phyloP scores from a whole-genome alignment of 2,329 filamentous ascomycete genomes.

The Paramyrothecium roridum region DNA sequence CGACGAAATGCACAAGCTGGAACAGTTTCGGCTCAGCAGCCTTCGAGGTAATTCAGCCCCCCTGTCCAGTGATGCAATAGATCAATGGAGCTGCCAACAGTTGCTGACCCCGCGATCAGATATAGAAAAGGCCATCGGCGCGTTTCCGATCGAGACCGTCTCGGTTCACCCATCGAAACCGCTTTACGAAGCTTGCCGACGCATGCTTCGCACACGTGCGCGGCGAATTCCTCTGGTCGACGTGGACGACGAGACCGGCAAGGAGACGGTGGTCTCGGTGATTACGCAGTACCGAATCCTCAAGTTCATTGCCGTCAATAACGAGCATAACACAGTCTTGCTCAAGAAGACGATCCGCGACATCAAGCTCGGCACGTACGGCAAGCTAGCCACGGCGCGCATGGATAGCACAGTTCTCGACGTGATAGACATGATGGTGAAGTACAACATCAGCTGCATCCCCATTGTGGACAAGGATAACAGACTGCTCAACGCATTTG shows the following conservation, averaged over 20 bases:
- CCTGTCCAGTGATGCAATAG: too few relatives aligned
- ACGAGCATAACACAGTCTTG: slow-evolving; percentile 77
- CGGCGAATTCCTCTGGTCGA: slow-evolving; percentile 93
- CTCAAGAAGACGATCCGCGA: slow-evolving; percentile 85
- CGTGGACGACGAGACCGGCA: slow-evolving; percentile 87
- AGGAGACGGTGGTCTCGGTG: slow-evolving; percentile 91
- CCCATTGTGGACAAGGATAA: slow-evolving; percentile 81
- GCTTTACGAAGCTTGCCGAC: slow-evolving; percentile 90
- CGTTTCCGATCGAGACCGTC: slow-evolving; percentile 86
- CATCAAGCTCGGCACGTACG: slow-evolving; percentile 81
- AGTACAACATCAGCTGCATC: slow-evolving; percentile 89
- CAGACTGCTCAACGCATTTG: slow-evolving; percentile 89
- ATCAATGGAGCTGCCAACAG: too few relatives aligned
- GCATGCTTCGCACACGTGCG: slow-evolving; percentile 91
- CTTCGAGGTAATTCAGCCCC: slow-evolving; percentile 65
- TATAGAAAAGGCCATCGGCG: slow-evolving; percentile 91
- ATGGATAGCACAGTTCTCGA: slow-evolving; percentile 94
- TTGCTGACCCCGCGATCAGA: slow-evolving; percentile 48
- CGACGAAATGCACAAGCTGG: slow-evolving; percentile 82
- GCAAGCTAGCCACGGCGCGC: slow-evolving; percentile 72
- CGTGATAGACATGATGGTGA: slow-evolving; percentile 89
- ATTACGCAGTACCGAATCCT: slow-evolving; percentile 98
- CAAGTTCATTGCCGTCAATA: slow-evolving; percentile 97
- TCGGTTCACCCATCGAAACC: slow-evolving; percentile 91
- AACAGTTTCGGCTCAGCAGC: slow-evolving; percentile 89